Conservation (phyloP, 2,329 filamentous ascomycete genomes). For the Colletotrichum sp. region DNA sequence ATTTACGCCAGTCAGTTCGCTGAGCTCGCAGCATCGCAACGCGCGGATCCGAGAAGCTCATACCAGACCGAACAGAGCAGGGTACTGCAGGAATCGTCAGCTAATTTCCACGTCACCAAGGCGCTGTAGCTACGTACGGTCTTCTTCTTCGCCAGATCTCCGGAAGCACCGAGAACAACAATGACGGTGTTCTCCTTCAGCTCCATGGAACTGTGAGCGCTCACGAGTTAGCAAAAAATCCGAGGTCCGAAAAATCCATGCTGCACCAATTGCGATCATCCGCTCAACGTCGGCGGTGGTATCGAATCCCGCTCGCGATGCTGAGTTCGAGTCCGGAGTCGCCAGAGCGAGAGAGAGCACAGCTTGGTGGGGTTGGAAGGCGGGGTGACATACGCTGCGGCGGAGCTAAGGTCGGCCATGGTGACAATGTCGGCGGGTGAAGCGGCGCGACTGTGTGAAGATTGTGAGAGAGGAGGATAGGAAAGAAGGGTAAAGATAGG, state of each 20-base stretch:
- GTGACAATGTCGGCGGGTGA: conserved; percentile 6
- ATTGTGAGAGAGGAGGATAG: not conserved
- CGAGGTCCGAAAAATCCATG: not conserved
- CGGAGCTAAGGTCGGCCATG: conserved; percentile 25
- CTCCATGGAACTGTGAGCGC: conserved; percentile 74
- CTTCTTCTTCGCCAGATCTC: conserved; percentile 99
- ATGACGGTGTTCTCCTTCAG: conserved; percentile 99
- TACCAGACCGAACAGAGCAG: conserved; percentile 95
- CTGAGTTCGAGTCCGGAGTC: not conserved
- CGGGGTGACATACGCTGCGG: conserved; percentile 25
- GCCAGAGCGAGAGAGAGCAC: not conserved
- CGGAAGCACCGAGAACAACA: conserved; percentile 94
- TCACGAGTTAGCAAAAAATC: conserved; percentile 8
- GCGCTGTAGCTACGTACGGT: conserved; percentile 62
- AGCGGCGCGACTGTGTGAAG: not conserved
- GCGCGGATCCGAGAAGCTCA: conserved; percentile 46
- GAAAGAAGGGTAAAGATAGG: not conserved
- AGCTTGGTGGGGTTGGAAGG: conserved; percentile 21
- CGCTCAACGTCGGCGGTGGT: not conserved
- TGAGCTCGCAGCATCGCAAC: not conserved
- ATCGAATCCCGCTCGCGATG: not conserved
- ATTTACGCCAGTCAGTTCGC: conserved; percentile 19
- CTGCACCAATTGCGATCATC: not conserved
- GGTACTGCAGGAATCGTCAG: conserved; percentile 68
- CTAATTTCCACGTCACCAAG: conserved; percentile 6